Percentiles rank a stretch among this genome's conserved stretches.
phyloP scores from a whole-genome alignment of 148 eudicot genomes.

The Bassia scoparia region DNA sequence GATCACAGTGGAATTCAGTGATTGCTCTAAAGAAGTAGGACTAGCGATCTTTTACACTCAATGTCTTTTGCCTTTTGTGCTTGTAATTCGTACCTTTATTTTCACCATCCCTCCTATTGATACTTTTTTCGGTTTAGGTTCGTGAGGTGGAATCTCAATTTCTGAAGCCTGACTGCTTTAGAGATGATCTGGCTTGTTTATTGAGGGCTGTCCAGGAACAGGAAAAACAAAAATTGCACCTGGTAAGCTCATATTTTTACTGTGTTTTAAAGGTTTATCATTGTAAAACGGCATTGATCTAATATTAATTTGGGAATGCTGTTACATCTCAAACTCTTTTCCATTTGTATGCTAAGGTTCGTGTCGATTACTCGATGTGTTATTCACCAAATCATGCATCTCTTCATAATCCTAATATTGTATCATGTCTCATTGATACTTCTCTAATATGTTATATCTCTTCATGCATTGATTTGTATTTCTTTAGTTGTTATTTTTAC shows the following conservation, averaged over 20 bases:
- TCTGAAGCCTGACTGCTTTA: constrained; percentile 60
- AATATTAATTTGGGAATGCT: not conserved
- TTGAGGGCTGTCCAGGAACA: constrained; percentile 72
- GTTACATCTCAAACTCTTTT: not conserved
- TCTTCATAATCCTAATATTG: too few species aligned
- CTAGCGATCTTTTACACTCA: not conserved
- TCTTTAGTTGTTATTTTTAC: too few species aligned
- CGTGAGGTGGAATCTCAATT: constrained; percentile 72
- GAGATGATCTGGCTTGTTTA: constrained; percentile 75
- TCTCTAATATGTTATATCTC: too few species aligned
- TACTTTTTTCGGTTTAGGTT: constrained; percentile 44
- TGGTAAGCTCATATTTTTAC: constrained; percentile 42
- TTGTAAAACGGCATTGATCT: too few species aligned
- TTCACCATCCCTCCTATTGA: not conserved
- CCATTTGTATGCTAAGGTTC: not conserved
- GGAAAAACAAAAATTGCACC: constrained; percentile 80
- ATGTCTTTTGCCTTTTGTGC: not conserved
- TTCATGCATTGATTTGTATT: too few species aligned
- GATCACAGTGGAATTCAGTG: constrained; percentile 75
- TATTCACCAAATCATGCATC: too few species aligned
- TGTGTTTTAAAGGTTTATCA: not conserved
- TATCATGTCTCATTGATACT: too few species aligned
- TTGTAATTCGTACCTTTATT: not conserved
- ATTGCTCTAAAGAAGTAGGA: constrained; percentile 73
- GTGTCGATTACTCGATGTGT: too few species aligned